Evolutionary conservation across 2,329 filamentous ascomycete species (phyloP).

Genomic region (Xylaria sp.): DNA sequence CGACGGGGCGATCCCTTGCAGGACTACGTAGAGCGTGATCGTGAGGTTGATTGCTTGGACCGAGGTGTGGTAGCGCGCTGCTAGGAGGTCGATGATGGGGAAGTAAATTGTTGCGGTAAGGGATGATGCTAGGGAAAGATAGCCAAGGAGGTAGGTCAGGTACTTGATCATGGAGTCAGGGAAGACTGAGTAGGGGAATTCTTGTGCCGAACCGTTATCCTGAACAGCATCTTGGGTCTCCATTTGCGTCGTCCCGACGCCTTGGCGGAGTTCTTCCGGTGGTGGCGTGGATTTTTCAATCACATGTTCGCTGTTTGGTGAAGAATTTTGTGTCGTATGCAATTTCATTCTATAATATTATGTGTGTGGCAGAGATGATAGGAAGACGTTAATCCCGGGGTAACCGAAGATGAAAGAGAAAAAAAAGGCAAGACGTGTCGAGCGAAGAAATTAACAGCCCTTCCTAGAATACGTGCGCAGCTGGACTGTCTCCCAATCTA

Average conservation of each 20-base stretch:
- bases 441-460: neutral
- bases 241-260: neutral
- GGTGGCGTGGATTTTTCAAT: neutral
- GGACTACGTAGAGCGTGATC: constrained; percentile 56
- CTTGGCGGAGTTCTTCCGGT: neutral
- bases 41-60: constrained; percentile 51
- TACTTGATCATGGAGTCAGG: constrained; percentile 11
- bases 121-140: constrained; percentile 26
- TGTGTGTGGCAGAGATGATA: neutral
- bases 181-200: constrained; percentile 13
- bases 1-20: constrained; percentile 58
- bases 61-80: constrained; percentile 41
- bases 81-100: constrained; percentile 44
- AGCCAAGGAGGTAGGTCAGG: constrained; percentile 24
- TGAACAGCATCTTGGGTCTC: neutral
- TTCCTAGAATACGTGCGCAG: neutral
- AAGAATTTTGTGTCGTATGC: neutral
- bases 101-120: constrained; percentile 43
- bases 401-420: too few relatives aligned
- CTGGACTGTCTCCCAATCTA: neutral
- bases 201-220: neutral
- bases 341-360: neutral
- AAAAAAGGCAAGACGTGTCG: neutral
- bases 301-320: neutral
- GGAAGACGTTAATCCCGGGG: neutral